Evolutionary conservation across 1,284 basidiomycete species (phyloP).

Genomic region (Coniophora puteana): DNA sequence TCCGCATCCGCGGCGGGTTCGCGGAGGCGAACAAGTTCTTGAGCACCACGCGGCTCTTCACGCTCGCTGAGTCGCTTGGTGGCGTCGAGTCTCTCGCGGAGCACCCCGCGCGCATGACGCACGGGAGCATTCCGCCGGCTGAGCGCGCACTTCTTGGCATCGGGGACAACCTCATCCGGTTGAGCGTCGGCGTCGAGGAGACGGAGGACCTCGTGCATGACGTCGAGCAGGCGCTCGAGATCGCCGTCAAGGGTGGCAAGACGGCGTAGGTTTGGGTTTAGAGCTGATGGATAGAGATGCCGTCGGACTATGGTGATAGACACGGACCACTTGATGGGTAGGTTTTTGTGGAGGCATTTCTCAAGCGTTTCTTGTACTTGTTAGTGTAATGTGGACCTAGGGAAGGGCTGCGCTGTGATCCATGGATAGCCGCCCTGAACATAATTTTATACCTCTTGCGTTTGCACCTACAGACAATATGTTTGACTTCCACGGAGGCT

Average conservation of each 20-base stretch:
- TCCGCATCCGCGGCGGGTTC: slow-evolving; percentile 59
- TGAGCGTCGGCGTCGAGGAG: slow-evolving; percentile 91
- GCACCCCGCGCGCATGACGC: slow-evolving; percentile 84
- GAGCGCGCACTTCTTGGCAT: slow-evolving; percentile 77
- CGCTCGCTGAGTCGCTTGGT: slow-evolving; percentile 87
- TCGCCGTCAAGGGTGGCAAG: slow-evolving; percentile 32
- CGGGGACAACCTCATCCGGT: slow-evolving; percentile 73
- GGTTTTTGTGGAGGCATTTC: no score
- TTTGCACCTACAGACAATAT: no score
- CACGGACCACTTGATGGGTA: no score
- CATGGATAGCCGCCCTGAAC: no score
- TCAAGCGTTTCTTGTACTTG: no score
- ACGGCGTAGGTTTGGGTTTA: no score
- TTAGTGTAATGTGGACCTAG: no score
- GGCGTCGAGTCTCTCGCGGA: slow-evolving; percentile 92
- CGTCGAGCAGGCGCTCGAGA: slow-evolving; percentile 61
- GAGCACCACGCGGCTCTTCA: slow-evolving; percentile 66
- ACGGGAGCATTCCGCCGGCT: slow-evolving; percentile 69
- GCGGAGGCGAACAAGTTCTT: slow-evolving; percentile 69
- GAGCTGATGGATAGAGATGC: no score
- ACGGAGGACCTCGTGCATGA: slow-evolving; percentile 75
- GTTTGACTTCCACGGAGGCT: no score
- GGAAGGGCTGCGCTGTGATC: no score
- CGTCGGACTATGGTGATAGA: no score
- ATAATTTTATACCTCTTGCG: no score